Evolutionary conservation across 768 basidiomycete species (phyloP).

Genomic region (Mycena alexandri): DNA sequence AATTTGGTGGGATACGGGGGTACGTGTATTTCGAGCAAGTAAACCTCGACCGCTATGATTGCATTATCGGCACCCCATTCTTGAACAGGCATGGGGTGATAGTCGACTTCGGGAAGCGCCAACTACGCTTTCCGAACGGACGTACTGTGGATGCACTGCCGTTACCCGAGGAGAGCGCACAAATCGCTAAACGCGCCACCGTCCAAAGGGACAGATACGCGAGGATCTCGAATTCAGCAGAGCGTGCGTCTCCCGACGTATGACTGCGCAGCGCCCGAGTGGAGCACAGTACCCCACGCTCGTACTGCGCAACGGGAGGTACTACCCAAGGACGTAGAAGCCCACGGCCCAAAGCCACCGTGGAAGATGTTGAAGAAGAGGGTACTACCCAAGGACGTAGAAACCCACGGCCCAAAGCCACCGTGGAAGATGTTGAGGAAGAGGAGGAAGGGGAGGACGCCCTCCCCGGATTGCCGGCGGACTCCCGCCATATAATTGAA

Average conservation of each 20-base stretch:
- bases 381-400: no score
- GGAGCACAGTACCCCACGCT: not conserved
- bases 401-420: no score
- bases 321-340: no score
- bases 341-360: no score
- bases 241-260: no score
- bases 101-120: not conserved
- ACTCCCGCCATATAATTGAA: no score
- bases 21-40: not conserved
- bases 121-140: not conserved
- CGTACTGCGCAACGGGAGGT: not conserved
- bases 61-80: conserved; percentile 1
- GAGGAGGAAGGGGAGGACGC: no score
- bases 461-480: no score
- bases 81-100: not conserved
- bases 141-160: not conserved
- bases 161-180: not conserved
- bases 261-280: not conserved
- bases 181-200: not conserved
- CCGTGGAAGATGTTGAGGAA: not conserved
- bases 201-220: not conserved
- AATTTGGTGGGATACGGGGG: not conserved
- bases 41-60: not conserved
- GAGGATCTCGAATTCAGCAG: no score
- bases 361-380: not conserved